Base-by-base conservation (phyloP, 2,329 filamentous ascomycete species). In the Sphaerulina vaccinii region DNA sequence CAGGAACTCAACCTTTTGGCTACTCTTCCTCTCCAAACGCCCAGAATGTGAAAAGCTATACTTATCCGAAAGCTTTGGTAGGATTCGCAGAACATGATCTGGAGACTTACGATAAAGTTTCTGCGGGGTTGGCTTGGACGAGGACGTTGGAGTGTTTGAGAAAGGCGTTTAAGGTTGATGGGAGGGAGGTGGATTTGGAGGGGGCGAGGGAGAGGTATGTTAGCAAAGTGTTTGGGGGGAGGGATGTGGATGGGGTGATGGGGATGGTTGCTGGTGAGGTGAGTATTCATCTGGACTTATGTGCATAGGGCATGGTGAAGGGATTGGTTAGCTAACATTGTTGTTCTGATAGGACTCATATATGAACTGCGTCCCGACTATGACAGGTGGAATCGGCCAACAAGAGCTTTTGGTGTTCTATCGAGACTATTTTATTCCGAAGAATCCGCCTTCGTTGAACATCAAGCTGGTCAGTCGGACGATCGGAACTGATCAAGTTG, bases 401-500 rank as follows among this genome's bases (percentile, higher is more conserved):
- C 65, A 68, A 49, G 72, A 73, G 21, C 58, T 77, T 3, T 68
- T 69, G 22, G 63, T 68, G 5, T 84, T 84, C 65, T 84, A 84
- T 59, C 69, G 74, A 2, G 74, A 82, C 22, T 77, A 77, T 54
- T 83, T 83, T 65, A 72, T 81, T 5, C 74, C 75, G 1, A 71
- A 71, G 27, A 73, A 79, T 29, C 81, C 81, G 3, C 74, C 77
- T 0, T 77, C 76, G 13, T 74, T 82, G 64, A 71, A 71, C 11
- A 75, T 83, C 27, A 72, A 75, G 13, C 69, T 84, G 6, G 65
- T 84, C 6, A 79, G 76, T 7, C 73, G 81, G 15, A 84, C 80
- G 0, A 69, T 79, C 2, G 81, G 80, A 5, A 70, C 74, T 0
- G 79, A 84, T 61, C 73, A 79, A 2, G 71, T 84, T 2, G 81